These are phyloP conservation scores for Dicorynia guianensis DNA, from an alignment of 306 rosid species.

Conservation along the genomic window DNA sequence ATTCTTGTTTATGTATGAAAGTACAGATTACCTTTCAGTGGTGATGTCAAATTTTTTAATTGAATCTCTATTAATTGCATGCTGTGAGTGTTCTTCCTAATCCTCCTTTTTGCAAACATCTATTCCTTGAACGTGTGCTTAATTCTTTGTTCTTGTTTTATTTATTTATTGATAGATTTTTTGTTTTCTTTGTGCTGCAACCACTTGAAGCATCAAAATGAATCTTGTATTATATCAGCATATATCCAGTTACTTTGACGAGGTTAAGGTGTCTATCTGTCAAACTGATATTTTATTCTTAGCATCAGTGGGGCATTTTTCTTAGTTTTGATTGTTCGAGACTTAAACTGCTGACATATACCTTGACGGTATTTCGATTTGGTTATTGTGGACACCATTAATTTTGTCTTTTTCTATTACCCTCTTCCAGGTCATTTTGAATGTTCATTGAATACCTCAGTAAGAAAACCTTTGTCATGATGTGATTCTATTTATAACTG, in stretches of 20 bases:
- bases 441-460: neutral
- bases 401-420: neutral
- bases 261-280: conserved; percentile 40
- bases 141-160: conserved; percentile 12
- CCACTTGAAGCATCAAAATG: conserved; percentile 43
- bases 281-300: conserved; percentile 36
- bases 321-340: conserved; percentile 33
- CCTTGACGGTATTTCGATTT: neutral
- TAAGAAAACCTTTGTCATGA: neutral
- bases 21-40: conserved; percentile 73
- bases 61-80: conserved; percentile 26
- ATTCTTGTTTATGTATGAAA: conserved; percentile 55
- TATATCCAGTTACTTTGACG: conserved; percentile 45
- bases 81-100: conserved; percentile 41
- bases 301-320: conserved; percentile 15
- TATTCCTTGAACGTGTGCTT: conserved; percentile 37
- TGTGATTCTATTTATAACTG: conserved; percentile 15
- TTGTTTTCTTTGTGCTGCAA: conserved; percentile 16
- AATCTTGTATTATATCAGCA: conserved; percentile 38
- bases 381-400: neutral
- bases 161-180: neutral
- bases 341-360: neutral
- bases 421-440: neutral
- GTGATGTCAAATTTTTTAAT: conserved; percentile 41
- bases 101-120: conserved; percentile 37